phyloP scores from a whole-genome alignment of 1,284 basidiomycete genomes.

The Moesziomyces globuligerus region DNA sequence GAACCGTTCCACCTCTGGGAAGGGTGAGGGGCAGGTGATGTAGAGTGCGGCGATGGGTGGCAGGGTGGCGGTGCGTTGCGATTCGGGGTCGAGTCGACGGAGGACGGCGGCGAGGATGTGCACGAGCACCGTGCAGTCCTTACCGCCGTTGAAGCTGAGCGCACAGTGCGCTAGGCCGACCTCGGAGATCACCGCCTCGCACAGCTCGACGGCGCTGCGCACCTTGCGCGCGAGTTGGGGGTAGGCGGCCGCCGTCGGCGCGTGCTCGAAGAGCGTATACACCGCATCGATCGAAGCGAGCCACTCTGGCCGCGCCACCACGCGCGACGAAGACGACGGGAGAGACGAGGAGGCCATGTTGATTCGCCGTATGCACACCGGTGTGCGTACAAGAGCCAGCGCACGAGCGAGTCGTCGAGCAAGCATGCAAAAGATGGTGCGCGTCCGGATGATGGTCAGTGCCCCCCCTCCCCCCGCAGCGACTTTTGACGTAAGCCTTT shows the following conservation, averaged over 20 bases:
- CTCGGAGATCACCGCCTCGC: conserved; percentile 56
- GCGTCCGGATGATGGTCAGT: background rate
- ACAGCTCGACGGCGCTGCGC: conserved; percentile 43
- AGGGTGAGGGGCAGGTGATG: conserved; percentile 89
- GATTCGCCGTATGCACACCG: no score
- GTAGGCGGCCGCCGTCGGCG: conserved; percentile 16
- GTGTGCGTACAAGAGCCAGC: background rate
- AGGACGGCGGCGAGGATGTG: conserved; percentile 82
- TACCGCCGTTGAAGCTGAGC: conserved; percentile 96
- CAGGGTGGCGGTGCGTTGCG: conserved; percentile 24
- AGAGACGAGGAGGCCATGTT: conserved; percentile 16
- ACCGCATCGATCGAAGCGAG: conserved; percentile 61
- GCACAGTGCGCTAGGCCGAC: conserved; percentile 54
- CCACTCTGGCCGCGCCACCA: conserved; percentile 40
- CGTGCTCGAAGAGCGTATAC: conserved; percentile 57
- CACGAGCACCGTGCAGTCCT: conserved; percentile 92
- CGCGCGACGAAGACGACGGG: background rate
- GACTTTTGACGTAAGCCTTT: background rate
- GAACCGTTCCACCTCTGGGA: conserved; percentile 84
- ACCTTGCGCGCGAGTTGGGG: conserved; percentile 47
- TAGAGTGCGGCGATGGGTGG: conserved; percentile 82
- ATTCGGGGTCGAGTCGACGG: conserved; percentile 69
- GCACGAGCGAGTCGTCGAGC: no score
- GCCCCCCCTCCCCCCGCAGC: no score
- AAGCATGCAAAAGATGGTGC: no score